A percentile compares a stretch with the other conserved stretches of the same genome.
These are phyloP conservation scores for Trichoderma oligosporum DNA, from an alignment of 2,329 filamentous ascomycete species.

Conservation along the genomic window DNA sequence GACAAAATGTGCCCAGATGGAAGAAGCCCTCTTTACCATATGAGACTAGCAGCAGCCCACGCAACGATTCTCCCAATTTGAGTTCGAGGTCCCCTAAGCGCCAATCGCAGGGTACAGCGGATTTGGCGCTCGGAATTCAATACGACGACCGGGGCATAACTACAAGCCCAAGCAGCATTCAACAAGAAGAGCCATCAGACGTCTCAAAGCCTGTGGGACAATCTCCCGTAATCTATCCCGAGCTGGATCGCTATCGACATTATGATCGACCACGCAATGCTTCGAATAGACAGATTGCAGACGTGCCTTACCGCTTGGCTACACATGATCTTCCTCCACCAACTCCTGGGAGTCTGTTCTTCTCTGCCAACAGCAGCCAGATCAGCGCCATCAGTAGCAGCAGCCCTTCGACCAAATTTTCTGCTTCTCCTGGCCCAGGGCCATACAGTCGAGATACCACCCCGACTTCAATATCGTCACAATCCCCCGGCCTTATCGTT, in stretches of 20 bases:
- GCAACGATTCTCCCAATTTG: constrained; percentile 37
- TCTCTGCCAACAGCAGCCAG: constrained; percentile 56
- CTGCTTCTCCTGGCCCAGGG: constrained; percentile 65
- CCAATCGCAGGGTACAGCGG: constrained; percentile 36
- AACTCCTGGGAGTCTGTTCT: constrained; percentile 52
- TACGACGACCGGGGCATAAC: constrained; percentile 43
- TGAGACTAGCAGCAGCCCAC: constrained; percentile 32
- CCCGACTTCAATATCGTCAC: constrained; percentile 72
- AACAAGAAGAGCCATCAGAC: constrained; percentile 41
- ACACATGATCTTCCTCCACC: constrained; percentile 65
- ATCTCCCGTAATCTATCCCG: constrained; percentile 52
- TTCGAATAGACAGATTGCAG: constrained; percentile 36
- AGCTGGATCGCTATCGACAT: constrained; percentile 58
- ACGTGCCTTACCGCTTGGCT: constrained; percentile 53
- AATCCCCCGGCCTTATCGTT: constrained; percentile 61
- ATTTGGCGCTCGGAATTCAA: constrained; percentile 34
- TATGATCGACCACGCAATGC: constrained; percentile 38
- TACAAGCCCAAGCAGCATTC: constrained; percentile 44
- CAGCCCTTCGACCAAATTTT: constrained; percentile 72
- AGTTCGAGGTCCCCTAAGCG: constrained; percentile 43
- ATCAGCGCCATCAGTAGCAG: constrained; percentile 59
- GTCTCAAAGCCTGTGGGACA: constrained; percentile 37
- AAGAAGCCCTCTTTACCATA: constrained; percentile 48
- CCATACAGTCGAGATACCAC: constrained; percentile 74
- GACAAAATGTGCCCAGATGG: constrained; percentile 45